Evolutionary conservation across 768 basidiomycete genomes (phyloP), one percentile per base, ranked within the genome.

Genomic region (Tylopilus sp.): DNA sequence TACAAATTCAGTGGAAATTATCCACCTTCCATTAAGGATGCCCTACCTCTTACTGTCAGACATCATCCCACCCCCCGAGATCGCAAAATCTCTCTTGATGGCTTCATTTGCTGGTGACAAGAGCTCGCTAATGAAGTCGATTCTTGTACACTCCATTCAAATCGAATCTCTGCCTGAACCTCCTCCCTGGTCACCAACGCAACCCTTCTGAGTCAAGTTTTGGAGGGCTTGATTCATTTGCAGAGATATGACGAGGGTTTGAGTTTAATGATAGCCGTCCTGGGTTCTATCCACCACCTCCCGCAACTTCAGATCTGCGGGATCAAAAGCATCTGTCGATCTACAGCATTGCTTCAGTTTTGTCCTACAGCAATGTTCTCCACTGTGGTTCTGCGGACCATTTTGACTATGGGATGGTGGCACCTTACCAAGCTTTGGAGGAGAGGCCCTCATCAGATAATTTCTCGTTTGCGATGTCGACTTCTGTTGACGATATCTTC

Each of bases 341-440:
- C 13, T 79, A 85, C 68, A 89, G 86, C 62, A 84, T 92, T 45
- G 85, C 86, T 0, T 90, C 89, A 0, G 79, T 91, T 6, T 91
- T 89, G 0, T 90, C 89, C 0, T 89, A 87, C 54, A 88, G 90
- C 4, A 75, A 75, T 3, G 81, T 87, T 31, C 72, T 87, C 55
- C 78, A 86, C 51, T 65, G 76, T 17, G 89, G 89, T 17, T 66
- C 77, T 1, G 64, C 59, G 3, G 89, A 92, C 66, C 89, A 89
- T 0, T 92, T 92, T 66, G 87, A 86, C 36, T 91, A 84, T 54
- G 85, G 74, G 0, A 47, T 63, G 0, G 34, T 60, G 3, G 49
- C 30, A 28, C 53, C 1, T 60, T 82, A 14, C 77, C 80, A 21
- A 81, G 79, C 49, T 64, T 81, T 25, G 71, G 65, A 17, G n/a